Evolutionary conservation across 768 basidiomycete genomes (phyloP).

Genomic region (Agrocybe chaxingu): DNA sequence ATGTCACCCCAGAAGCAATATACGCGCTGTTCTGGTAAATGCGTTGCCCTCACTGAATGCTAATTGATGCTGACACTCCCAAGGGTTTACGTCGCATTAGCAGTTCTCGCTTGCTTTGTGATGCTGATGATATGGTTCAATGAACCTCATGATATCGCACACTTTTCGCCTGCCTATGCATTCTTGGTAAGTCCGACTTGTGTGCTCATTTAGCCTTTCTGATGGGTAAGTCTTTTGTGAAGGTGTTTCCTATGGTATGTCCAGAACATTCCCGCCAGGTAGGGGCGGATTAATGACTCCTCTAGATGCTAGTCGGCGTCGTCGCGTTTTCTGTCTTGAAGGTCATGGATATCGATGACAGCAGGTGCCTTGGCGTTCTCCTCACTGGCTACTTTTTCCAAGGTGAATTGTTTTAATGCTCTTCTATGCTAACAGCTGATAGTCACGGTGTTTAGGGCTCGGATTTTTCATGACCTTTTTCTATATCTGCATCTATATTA

Average conservation of each 20-base stretch:
- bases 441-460: conserved; percentile 23
- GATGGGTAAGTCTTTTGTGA: neutral
- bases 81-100: conserved; percentile 40
- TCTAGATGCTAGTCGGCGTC: conserved; percentile 46
- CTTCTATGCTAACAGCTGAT: neutral
- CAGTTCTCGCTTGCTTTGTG: conserved; percentile 37
- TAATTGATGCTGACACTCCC: neutral
- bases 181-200: conserved; percentile 29
- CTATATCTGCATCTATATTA: conserved; percentile 47
- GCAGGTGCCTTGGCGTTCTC: conserved; percentile 37
- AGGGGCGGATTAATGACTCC: conserved; percentile 5
- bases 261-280: conserved; percentile 32
- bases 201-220: neutral
- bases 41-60: neutral
- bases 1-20: conserved; percentile 29
- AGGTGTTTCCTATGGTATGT: conserved; percentile 1
- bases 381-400: conserved; percentile 46
- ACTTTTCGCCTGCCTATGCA: conserved; percentile 34
- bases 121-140: conserved; percentile 52
- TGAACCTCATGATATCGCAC: conserved; percentile 38
- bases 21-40: conserved; percentile 44
- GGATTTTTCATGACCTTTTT: conserved; percentile 50
- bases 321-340: conserved; percentile 41
- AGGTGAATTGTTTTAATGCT: conserved; percentile 22
- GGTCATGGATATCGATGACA: conserved; percentile 31